Percentiles rank a stretch among this genome's conserved stretches.
Conservation (phyloP, 2,329 filamentous ascomycete genomes). For the Botrytis pseudocinerea region DNA sequence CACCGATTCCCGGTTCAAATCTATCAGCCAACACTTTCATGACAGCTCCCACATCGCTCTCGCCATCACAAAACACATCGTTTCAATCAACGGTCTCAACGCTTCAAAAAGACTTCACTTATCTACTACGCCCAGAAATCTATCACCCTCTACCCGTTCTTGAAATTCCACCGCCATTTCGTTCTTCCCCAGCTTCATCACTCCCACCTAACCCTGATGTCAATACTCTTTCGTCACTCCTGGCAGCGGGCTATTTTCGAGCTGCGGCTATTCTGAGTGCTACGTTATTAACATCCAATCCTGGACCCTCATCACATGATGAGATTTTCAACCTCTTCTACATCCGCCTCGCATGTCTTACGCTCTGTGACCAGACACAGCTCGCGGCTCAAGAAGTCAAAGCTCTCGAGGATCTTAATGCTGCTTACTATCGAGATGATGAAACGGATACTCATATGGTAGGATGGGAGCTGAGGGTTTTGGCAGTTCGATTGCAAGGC, state of each 20-base stretch:
- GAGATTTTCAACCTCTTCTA: slow-evolving; percentile 78
- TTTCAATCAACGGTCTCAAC: slow-evolving; percentile 40
- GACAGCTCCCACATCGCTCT: slow-evolving; percentile 34
- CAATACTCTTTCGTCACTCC: slow-evolving; percentile 66
- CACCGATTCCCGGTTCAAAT: slow-evolving; percentile 36
- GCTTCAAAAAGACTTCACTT: slow-evolving; percentile 72
- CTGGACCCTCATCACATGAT: slow-evolving; percentile 56
- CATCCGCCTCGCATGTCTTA: slow-evolving; percentile 77
- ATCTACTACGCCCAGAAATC: slow-evolving; percentile 75
- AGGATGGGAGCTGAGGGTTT: slow-evolving; percentile 82
- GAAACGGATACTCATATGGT: slow-evolving; percentile 63
- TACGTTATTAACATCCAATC: slow-evolving; percentile 57
- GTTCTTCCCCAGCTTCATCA: slow-evolving; percentile 53
- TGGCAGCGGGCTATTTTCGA: slow-evolving; percentile 75
- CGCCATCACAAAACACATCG: slow-evolving; percentile 37
- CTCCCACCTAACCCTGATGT: slow-evolving; percentile 59
- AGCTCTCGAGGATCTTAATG: slow-evolving; percentile 62
- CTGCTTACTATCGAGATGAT: slow-evolving; percentile 56
- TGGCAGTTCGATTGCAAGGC: slow-evolving; percentile 81
- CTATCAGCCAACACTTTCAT: slow-evolving; percentile 35
- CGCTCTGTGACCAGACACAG: slow-evolving; percentile 71
- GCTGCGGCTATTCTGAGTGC: slow-evolving; percentile 70
- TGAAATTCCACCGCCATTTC: slow-evolving; percentile 64
- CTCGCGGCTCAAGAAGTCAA: slow-evolving; percentile 68
- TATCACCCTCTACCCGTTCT: slow-evolving; percentile 77